Base-by-base conservation (phyloP, 2,329 filamentous ascomycete species). In the Pochonia chlamydosporia region DNA sequence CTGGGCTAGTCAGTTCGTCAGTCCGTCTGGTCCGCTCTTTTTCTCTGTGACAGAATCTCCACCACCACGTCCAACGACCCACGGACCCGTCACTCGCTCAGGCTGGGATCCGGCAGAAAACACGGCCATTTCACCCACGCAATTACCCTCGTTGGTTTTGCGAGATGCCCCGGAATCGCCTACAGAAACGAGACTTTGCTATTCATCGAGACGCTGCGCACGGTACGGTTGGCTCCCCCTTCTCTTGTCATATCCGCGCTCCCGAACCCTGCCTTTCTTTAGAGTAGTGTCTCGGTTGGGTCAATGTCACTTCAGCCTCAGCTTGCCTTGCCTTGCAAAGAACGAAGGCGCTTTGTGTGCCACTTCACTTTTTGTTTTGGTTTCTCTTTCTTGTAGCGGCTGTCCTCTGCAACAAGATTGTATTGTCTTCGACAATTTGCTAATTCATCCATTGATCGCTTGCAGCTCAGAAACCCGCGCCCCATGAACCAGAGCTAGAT, bases 131-230 rank as follows among this genome's bases (percentile, higher is more conserved):
- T 13, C 26, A 28, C 26, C 7, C 13, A 7, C 26, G 13, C 26
- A 28, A 28, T 13, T 7, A 28, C 26, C 26, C 26, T 28, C 26
- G 26, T 28, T 28, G 26, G 26, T 13, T 40, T 31, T 25, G 41
- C 46, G 48, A 33, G 11, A 68, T 67, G 61, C 56, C 54, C 30
- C 58, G 59, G 54, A 62, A 60, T 49, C 59, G 61, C 40, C 54
- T 67, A 28, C 56, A 60, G 41, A 63, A 61, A 44, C 63, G 60
- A 47, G 58, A 60, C 40, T 66, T 69, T 53, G 49, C 61, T 43
- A 65, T 66, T 46, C 64, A 65, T 48, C 63, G 59, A 46, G 64
- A 64, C 57, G 23, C 43, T 44, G 28, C 36, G 16, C 45, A 35
- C 35, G 28, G 46, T 48, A 48, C n/a, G 46, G 44, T 30, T 9